Base-by-base conservation (phyloP, 495 filamentous ascomycete species). In the Penicillium psychrofluorescens region DNA sequence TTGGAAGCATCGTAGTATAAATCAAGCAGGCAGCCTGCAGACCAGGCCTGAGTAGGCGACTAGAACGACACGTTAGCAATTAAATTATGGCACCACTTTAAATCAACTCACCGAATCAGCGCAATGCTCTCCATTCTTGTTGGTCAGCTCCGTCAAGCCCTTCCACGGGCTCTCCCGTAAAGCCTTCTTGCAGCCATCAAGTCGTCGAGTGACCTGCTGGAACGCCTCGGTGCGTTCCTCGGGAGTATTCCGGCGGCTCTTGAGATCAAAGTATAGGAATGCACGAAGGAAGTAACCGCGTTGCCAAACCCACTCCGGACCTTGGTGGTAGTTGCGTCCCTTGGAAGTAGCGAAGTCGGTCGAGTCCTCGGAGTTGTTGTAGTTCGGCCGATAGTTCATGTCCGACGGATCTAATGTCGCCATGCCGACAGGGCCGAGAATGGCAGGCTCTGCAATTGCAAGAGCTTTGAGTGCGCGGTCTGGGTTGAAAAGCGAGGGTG, bases 291-390 rank as follows among this genome's bases (percentile, higher is more conserved):
- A 97, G 74, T 86, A 99, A 7, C 94, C 94, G 4, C 86, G 88
- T 1, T 90, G 94, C 94, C 94, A 99, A n/a, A 95, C 70, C 94
- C 94, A 99, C 63, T 99, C 94, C 0, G 94, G 94, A 1, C 94
- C 94, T 63, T 97, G 92, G 60, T 99, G 94, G 62, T 99, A 99
- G 58, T 95, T 96, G 12, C 94, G 74, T 11, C 94, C 94, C 55
- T 97, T 97, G 44, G 84, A 79, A 0, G 89, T 96, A 1, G 83
- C 76, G 56, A 95, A 97, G 58, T 95, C 86, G 31, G 75, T 78
- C 9, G 80, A 87, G 63, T 99, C 94, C 59, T 96, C 90, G 35
- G 84, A 85, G 67, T 99, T 99, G 68, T 80, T 81, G 70, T 99
- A 99, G 70, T 90, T 83, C 0, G 88, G 88, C 7, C 85, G 82